Evolutionary conservation across 306 rosid species (phyloP), one percentile per base, ranked within the genome.

Genomic region (Elaeagnus macrophylla): DNA sequence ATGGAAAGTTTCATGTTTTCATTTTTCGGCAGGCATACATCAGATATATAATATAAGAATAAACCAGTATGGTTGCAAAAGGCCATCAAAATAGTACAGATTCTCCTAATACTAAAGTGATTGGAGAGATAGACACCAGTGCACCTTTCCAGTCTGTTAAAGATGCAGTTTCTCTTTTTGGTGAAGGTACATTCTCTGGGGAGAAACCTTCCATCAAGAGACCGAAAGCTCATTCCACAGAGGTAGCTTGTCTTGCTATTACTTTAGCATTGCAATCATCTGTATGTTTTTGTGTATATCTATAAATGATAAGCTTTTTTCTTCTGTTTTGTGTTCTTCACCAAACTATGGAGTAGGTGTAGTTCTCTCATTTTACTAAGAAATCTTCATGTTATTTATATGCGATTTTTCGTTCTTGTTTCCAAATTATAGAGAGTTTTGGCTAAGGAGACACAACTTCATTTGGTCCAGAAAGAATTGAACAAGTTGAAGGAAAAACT

Each of bases 101-200:
- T 13, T 77, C 99, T 56, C 94, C 95, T 8, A 87, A 13, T 60
- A 68, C 88, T 39, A 86, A 82, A 63, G 86, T 74, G 13, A 83
- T 93, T 39, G 99, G 99, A 67, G 99, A 93, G 82, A 93, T 93
- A 17, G 99, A 93, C 74, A 93, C 99, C 39, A 84, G 96, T 19
- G 94, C 96, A 44, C 99, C 99, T 38, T 93, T 93, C 61, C 99
- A 93, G 60, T 93, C 99, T 37, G 99, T 93, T 60, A 93, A 84
- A 75, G 99, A 93, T 80, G 99, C 99, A 9, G 96, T 93, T 64
- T 67, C 75, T 40, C 72, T 87, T 48, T 93, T 87, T 66, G 96
- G 99, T 36, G 96, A 84, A 74, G 99, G 94, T 8, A 83, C 99
- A 53, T 81, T 84, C 67, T 88, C 96, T 7, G 96, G 95, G 56